Evolutionary conservation across 176 grass and related monocot species (phyloP), one percentile per base, ranked within the genome.

Genomic region (Chrysopogon serrulatus): DNA sequence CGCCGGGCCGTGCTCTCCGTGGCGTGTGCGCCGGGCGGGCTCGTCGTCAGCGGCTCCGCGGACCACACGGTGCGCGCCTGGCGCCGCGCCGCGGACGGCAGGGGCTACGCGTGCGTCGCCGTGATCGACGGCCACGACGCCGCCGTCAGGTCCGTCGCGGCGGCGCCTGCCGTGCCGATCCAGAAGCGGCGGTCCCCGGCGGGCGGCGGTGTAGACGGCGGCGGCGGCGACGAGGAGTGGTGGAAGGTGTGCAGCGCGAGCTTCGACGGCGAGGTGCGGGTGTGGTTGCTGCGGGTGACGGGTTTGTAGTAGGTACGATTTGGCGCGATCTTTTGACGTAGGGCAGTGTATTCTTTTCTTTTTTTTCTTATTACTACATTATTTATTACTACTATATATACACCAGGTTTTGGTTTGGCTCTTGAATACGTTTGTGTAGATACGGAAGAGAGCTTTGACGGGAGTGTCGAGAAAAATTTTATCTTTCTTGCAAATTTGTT

Each of bases 11-110:
- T 98, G 39, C 91, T 98, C 15, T 88, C 92, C 77, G 23, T 98
- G 54, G 88, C 92, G 28, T 93, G 89, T 68, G 72, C 82, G 1
- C 88, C 79, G 2, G 89, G 48, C 60, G 89, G 92, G 45, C 54
- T 95, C 61, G 84, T 98, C 18, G 82, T 98, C 45, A 95, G 96
- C 44, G 96, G 95, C 17, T 79, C 90, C n/a, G 88, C 88, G 26
- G 96, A 98, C 86, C 91, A 79, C 44, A 92, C 87, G 27, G 89
- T 98, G 26, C 90, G 96, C 9, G 90, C 90, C 6, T 98, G 96
- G 96, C 81, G 79, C 57, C 88, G 91, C 53, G 79, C 57, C 26
- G 45, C 80, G 4, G 89, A 91, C 54, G 90, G 87, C 4, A 77
- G 62, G 31, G 87, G 51, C 5, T 90, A 91, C 77, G 51, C 40